Evolutionary conservation across 1,139 yeast species (phyloP).

Genomic region (Taiozyma sp.): DNA sequence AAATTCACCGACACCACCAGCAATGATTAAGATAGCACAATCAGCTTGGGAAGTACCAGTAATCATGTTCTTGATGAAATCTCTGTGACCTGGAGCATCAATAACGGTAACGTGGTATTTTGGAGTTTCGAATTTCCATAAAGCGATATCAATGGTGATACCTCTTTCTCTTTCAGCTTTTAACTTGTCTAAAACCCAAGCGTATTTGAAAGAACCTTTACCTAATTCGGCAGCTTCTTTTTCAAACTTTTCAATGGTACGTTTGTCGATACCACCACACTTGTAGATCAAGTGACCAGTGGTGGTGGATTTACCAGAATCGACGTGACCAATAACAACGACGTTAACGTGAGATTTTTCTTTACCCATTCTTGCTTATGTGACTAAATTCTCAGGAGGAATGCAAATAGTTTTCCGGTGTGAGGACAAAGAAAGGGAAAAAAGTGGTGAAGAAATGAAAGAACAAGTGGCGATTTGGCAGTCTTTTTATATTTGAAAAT

Average conservation of each 20-base stretch:
- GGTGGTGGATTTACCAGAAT: constrained; percentile 97
- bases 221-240: constrained; percentile 98
- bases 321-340: constrained; percentile 99
- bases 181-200: constrained; percentile 94
- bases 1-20: constrained; percentile 92
- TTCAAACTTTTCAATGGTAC: constrained; percentile 98
- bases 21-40: constrained; percentile 86
- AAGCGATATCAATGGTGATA: constrained; percentile 92
- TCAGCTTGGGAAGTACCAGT: constrained; percentile 94
- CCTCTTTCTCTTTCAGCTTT: constrained; percentile 98
- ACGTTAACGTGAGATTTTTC: constrained; percentile 98
- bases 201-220: constrained; percentile 98
- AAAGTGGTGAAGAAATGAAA: background rate
- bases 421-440: constrained; percentile 4
- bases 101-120: constrained; percentile 89
- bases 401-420: constrained; percentile 19
- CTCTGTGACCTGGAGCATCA: constrained; percentile 97
- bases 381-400: constrained; percentile 16
- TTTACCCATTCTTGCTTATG: constrained; percentile 43
- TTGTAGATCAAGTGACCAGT: constrained; percentile 99
- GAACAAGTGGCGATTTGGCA: background rate
- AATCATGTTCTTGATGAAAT: constrained; percentile 93
- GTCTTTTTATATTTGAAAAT: background rate
- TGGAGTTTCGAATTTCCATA: constrained; percentile 96
- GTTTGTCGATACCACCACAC: constrained; percentile 91